Evolutionary conservation across 2,329 filamentous ascomycete genomes (phyloP).

Genomic region (Ilyonectria sp.): DNA sequence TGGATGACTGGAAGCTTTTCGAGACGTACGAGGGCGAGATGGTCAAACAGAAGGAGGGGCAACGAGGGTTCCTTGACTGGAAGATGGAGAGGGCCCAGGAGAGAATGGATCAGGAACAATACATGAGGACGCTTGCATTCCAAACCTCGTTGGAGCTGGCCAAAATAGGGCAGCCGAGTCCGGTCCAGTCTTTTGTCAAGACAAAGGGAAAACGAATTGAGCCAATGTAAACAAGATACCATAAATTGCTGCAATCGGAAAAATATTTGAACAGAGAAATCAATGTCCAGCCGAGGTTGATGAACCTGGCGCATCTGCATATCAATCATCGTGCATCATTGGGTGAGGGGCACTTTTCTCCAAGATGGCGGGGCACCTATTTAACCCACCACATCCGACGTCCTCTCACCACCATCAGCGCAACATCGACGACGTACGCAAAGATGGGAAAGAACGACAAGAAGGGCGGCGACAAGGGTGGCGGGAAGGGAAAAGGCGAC

Average conservation of each 20-base stretch:
- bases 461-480: constrained; percentile 52
- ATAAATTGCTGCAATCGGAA: not conserved
- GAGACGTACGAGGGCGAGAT: constrained; percentile 62
- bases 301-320: not conserved
- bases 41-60: constrained; percentile 57
- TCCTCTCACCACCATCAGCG: constrained; percentile 12
- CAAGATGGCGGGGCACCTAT: constrained; percentile 26
- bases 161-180: constrained; percentile 26
- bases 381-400: constrained; percentile 10
- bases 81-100: constrained; percentile 53
- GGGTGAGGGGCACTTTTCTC: constrained; percentile 23
- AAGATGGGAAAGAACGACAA: constrained; percentile 59
- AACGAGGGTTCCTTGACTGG: constrained; percentile 59
- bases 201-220: not conserved
- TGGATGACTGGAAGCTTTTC: constrained; percentile 70
- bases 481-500: constrained; percentile 38
- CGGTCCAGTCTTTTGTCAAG: not conserved
- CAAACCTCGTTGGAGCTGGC: constrained; percentile 43
- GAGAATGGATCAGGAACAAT: constrained; percentile 47
- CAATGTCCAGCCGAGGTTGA: not conserved
- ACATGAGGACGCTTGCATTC: constrained; percentile 47
- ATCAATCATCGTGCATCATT: not conserved
- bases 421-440: constrained; percentile 15
- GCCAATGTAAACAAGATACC: not conserved
- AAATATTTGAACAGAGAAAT: constrained; percentile 1